Evolutionary conservation across 2,329 filamentous ascomycete genomes (phyloP), one percentile per base, ranked within the genome.

Genomic region (Orbilia ellipsospora): DNA sequence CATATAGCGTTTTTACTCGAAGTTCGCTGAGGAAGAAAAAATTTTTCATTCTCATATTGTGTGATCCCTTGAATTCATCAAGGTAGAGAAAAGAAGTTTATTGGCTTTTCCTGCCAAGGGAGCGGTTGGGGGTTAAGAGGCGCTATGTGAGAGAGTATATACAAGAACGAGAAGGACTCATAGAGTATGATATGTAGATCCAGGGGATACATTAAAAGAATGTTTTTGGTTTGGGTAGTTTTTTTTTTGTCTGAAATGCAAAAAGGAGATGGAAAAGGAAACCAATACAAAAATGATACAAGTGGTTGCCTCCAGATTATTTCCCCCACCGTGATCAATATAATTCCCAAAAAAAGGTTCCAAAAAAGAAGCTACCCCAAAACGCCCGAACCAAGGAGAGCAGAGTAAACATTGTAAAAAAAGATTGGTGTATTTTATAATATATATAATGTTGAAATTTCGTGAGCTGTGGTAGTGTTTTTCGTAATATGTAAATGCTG

Each of bases 221-320:
- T 54, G 60, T 66, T 61, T 75, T 69, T 69, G 74, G 62, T 78
- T 77, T 78, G 60, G 62, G 63, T 61, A 66, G 70, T 26, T 56
- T n/a, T 18, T 23, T n/a, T 48, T 48, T 52, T 15, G 18, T 18
- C 66, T 61, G 55, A 57, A 51, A 23, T 28, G 61, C 80, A 79
- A 80, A 81, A 81, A 80, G 81, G 78, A 77, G 80, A 84, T 36
- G 31, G 83, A 83, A 82, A 81, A 82, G 83, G 80, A 82, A 81
- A 76, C 79, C 78, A 78, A 48, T 12, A n/a, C 44, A 48, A 80
- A 77, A 80, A 81, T 82, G 83, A 81, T 81, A 83, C 82, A 80
- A 81, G 80, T 80, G 79, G 79, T 36, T 77, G 64, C 78, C 74
- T 69, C 77, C 54, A 36, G 59, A 77, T 69, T 64, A 67, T 23